phyloP scores from a whole-genome alignment of 176 grass and related monocot species.

The Ampelocalamus luodianensis region DNA sequence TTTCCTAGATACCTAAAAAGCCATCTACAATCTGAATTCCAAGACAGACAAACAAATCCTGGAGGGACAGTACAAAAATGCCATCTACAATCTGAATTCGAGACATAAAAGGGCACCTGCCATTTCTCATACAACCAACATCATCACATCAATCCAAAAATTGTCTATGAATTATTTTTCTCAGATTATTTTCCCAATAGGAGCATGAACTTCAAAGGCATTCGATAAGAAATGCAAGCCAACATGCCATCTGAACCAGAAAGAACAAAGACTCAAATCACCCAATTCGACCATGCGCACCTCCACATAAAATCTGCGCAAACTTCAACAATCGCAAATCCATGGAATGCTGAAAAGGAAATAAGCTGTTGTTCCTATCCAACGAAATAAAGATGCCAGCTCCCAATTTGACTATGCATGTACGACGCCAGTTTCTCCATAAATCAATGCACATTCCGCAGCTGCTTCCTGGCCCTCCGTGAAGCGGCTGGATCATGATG shows the following conservation, averaged over 20 bases:
- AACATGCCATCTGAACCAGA: not conserved
- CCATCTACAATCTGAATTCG: not conserved
- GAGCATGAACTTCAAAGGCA: not conserved
- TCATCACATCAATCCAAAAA: not conserved
- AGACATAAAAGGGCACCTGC: not conserved
- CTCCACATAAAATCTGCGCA: not conserved
- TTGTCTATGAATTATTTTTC: not conserved
- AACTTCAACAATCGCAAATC: not conserved
- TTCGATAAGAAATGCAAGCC: constrained; percentile 15
- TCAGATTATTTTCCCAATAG: not conserved
- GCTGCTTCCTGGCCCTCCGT: not conserved
- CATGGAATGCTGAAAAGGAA: not conserved
- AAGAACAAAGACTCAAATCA: not conserved
- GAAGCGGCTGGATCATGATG: not conserved
- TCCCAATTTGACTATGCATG: not conserved
- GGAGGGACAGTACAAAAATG: not conserved
- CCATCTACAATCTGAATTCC: not conserved
- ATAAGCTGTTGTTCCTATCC: not conserved
- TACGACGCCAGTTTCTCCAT: not conserved
- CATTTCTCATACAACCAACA: constrained; percentile 16
- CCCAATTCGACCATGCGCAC: not conserved
- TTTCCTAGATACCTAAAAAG: not conserved
- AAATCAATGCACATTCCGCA: not conserved
- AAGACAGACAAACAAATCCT: not conserved
- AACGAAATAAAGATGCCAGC: not conserved